Evolutionary conservation across 495 filamentous ascomycete species (phyloP).

Genomic region (Viridothelium virens): DNA sequence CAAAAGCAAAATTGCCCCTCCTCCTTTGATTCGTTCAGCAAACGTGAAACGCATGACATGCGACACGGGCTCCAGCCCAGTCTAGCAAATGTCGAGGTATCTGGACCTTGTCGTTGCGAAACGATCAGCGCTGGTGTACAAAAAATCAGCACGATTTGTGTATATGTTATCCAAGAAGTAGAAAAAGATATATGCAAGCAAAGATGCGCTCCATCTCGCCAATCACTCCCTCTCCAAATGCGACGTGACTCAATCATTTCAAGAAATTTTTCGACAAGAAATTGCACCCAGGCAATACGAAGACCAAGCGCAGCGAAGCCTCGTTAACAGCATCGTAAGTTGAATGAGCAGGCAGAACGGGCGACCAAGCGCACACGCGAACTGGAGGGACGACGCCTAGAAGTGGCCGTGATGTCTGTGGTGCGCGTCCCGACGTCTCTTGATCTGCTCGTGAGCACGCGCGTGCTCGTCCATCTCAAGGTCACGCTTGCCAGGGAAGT

Average conservation of each 20-base stretch:
- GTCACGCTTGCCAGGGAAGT: neutral
- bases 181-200: neutral
- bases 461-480: neutral
- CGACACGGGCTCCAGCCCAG: constrained; percentile 4
- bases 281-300: neutral
- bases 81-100: constrained; percentile 8
- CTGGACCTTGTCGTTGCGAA: constrained; percentile 1
- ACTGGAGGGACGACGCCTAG: neutral
- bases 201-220: neutral
- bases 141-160: neutral
- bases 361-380: constrained; percentile 4
- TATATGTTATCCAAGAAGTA: neutral
- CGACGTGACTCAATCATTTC: neutral
- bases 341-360: neutral
- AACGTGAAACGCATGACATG: constrained; percentile 6
- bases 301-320: constrained; percentile 8
- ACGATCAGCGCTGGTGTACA: neutral
- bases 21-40: neutral
- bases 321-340: constrained; percentile 8
- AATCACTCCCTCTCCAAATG: neutral
- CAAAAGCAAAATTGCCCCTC: neutral
- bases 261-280: neutral
- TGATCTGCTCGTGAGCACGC: neutral
- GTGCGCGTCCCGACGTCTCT: neutral
- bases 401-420: constrained; percentile 5